phyloP scores from a whole-genome alignment of 2,329 filamentous ascomycete species.

The Trichoderma afroharzianum region DNA sequence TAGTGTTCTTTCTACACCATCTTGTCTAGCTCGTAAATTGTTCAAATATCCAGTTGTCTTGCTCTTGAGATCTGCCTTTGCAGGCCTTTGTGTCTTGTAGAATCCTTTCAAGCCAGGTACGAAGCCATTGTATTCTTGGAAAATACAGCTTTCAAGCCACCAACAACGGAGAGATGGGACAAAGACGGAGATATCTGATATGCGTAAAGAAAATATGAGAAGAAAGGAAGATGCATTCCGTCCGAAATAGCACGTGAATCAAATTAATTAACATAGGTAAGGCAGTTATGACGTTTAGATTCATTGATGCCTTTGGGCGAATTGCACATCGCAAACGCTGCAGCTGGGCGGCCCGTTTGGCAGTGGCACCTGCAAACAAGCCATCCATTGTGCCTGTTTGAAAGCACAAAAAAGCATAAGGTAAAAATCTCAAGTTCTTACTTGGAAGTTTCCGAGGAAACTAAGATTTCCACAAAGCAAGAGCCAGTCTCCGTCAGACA shows the following conservation, averaged over 20 bases:
- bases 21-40: neutral
- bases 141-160: neutral
- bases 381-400: neutral
- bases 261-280: neutral
- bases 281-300: neutral
- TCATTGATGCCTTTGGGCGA: neutral
- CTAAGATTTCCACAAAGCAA: neutral
- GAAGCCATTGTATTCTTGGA: neutral
- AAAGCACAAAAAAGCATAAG: neutral
- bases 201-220: neutral
- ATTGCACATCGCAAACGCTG: neutral
- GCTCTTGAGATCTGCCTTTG: neutral
- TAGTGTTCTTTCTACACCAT: neutral
- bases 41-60: neutral
- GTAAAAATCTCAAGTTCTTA: neutral
- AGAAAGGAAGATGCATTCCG: neutral
- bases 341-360: neutral
- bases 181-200: neutral
- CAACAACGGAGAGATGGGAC: neutral
- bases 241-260: neutral
- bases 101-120: neutral
- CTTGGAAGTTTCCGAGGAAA: neutral
- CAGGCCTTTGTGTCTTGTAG: neutral
- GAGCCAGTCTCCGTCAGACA: neutral
- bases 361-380: neutral